Conservation (phyloP, 73 alveolate genomes). For the Paramecium sexaurelia region DNA sequence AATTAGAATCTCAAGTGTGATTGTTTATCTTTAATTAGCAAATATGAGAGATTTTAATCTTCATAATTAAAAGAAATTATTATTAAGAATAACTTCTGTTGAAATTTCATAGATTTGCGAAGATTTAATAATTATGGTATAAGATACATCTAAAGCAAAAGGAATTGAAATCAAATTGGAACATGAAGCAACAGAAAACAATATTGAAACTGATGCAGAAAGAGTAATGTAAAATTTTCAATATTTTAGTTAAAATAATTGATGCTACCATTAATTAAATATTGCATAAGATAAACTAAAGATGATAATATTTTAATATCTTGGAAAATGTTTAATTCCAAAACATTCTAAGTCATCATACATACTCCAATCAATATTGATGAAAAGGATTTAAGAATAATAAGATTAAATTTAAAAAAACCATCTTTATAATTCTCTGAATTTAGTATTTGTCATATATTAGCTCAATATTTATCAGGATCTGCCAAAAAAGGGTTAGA, state of each 20-base stretch:
- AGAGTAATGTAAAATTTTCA: background rate
- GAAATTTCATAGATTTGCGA: background rate
- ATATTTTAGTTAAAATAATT: constrained; percentile 1
- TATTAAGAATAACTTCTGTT: background rate
- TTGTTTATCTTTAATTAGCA: constrained; percentile 21
- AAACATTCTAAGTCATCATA: background rate
- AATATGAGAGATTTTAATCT: constrained; percentile 40
- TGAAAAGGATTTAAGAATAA: background rate
- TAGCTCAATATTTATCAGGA: constrained; percentile 22
- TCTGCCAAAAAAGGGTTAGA: background rate
- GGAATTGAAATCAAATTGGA: constrained; percentile 37
- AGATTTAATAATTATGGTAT: background rate
- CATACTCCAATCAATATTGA: background rate
- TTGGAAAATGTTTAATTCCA: background rate
- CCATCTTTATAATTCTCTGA: background rate
- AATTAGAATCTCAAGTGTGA: constrained; percentile 10
- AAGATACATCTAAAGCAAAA: constrained; percentile 24
- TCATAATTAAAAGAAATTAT: background rate
- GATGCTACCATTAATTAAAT: background rate
- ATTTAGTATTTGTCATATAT: background rate
- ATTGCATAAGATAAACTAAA: constrained; percentile 1
- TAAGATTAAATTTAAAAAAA: background rate
- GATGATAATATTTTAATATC: background rate
- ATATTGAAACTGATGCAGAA: background rate
- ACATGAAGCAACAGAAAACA: background rate